Conservation (phyloP, 345 rosid genomes). For the Salix dunnii region DNA sequence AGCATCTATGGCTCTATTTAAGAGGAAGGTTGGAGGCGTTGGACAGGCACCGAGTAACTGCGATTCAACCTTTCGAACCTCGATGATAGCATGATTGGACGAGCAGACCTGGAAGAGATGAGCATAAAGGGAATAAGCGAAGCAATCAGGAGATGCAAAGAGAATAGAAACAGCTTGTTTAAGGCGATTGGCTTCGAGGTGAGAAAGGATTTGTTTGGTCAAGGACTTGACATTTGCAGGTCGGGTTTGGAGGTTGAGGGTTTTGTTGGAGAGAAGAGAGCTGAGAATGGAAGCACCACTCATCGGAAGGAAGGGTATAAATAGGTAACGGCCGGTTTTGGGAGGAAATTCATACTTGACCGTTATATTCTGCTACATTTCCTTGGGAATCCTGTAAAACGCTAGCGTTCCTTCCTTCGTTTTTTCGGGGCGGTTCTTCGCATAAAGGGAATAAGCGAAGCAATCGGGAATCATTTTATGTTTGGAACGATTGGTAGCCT, state of each 20-base stretch:
- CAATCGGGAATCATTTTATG: too few relatives aligned
- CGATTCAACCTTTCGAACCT: conserved; percentile 72
- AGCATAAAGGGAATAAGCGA: conserved; percentile 51
- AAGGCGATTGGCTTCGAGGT: conserved; percentile 44
- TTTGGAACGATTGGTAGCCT: too few relatives aligned
- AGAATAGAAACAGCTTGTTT: conserved; percentile 55
- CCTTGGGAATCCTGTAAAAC: too few relatives aligned
- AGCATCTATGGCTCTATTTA: conserved; percentile 72
- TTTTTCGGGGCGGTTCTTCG: too few relatives aligned
- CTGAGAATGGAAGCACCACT: conserved; percentile 33
- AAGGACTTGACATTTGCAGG: conserved; percentile 21
- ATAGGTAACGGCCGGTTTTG: too few relatives aligned
- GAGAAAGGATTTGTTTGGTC: conserved; percentile 32
- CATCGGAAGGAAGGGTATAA: not conserved
- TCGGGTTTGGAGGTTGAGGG: conserved; percentile 23
- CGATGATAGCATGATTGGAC: conserved; percentile 40
- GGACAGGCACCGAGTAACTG: conserved; percentile 52
- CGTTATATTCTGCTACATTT: too few relatives aligned
- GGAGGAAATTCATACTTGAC: too few relatives aligned
- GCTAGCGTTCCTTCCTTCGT: too few relatives aligned
- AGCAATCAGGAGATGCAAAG: conserved; percentile 51
- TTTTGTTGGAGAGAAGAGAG: conserved; percentile 19
- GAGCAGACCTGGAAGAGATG: conserved; percentile 61
- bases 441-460: too few relatives aligned
- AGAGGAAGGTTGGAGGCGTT: conserved; percentile 47